Evolutionary conservation across 2,329 filamentous ascomycete species (phyloP).

Genomic region (Zarea fungicola): DNA sequence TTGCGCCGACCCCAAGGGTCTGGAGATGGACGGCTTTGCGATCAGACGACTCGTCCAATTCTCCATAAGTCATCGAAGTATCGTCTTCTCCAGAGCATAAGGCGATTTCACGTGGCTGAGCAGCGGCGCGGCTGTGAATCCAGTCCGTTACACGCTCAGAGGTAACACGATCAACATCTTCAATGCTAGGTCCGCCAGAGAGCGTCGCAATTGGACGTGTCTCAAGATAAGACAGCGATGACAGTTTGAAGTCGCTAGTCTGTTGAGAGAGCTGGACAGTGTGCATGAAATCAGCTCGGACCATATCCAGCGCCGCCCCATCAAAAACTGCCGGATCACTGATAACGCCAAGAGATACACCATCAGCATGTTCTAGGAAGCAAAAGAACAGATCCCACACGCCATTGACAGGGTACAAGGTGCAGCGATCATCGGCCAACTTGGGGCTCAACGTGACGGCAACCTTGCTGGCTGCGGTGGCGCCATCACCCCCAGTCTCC

Average conservation of each 20-base stretch:
- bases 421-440: background rate
- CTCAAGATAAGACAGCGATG: background rate
- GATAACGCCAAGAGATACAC: slow-evolving; percentile 1
- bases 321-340: background rate
- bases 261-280: background rate
- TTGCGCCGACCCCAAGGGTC: background rate
- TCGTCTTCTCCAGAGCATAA: background rate
- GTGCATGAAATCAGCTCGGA: background rate
- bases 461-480: background rate
- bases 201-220: background rate
- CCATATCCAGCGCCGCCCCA: background rate
- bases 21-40: background rate
- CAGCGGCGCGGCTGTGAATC: background rate
- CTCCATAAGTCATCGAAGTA: background rate
- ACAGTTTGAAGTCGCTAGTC: background rate
- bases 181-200: background rate
- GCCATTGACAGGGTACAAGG: slow-evolving; percentile 2
- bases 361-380: slow-evolving; percentile 1
- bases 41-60: background rate
- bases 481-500: background rate
- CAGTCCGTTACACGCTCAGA: background rate
- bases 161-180: background rate
- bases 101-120: background rate
- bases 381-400: slow-evolving; percentile 7
- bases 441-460: background rate